Percentiles rank a stretch among this genome's conserved stretches.
phyloP scores from a whole-genome alignment of 2,329 filamentous ascomycete genomes.

The Fonsecaea erecta region DNA sequence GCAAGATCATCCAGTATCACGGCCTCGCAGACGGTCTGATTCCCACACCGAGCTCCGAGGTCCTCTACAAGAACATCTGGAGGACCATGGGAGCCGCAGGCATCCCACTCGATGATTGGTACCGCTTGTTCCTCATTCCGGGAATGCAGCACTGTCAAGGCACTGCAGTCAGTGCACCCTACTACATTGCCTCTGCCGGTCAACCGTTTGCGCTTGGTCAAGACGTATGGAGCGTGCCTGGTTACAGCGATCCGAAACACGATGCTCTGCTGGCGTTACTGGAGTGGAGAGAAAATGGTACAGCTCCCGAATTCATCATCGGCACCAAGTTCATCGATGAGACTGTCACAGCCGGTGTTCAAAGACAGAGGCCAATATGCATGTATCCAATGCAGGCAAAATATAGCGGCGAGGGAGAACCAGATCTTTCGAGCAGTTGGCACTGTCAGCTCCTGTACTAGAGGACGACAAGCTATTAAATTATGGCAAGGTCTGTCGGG shows the following conservation, averaged over 20 bases:
- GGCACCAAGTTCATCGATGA: slow-evolving; percentile 54
- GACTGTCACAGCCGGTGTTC: slow-evolving; percentile 29
- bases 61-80: slow-evolving; percentile 56
- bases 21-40: slow-evolving; percentile 57
- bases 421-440: not conserved
- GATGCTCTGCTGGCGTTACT: slow-evolving; percentile 58
- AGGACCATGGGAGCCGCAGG: slow-evolving; percentile 45
- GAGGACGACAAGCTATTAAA: not conserved
- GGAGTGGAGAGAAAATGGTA: slow-evolving; percentile 54
- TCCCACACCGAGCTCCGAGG: slow-evolving; percentile 55
- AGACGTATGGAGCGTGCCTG: slow-evolving; percentile 33
- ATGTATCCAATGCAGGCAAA: slow-evolving; percentile 1
- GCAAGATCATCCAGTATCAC: slow-evolving; percentile 51
- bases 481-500: not conserved
- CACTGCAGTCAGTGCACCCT: not conserved
- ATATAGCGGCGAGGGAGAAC: not conserved
- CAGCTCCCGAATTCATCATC: slow-evolving; percentile 46
- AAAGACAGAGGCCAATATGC: slow-evolving; percentile 18
- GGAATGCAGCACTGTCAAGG: slow-evolving; percentile 58
- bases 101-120: slow-evolving; percentile 46
- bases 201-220: not conserved
- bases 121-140: slow-evolving; percentile 59
- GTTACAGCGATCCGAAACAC: slow-evolving; percentile 47
- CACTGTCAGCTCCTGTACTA: not conserved
- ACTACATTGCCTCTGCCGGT: not conserved